Base-by-base conservation (phyloP, 2,329 filamentous ascomycete species). In the Cryphonectria japonica region DNA sequence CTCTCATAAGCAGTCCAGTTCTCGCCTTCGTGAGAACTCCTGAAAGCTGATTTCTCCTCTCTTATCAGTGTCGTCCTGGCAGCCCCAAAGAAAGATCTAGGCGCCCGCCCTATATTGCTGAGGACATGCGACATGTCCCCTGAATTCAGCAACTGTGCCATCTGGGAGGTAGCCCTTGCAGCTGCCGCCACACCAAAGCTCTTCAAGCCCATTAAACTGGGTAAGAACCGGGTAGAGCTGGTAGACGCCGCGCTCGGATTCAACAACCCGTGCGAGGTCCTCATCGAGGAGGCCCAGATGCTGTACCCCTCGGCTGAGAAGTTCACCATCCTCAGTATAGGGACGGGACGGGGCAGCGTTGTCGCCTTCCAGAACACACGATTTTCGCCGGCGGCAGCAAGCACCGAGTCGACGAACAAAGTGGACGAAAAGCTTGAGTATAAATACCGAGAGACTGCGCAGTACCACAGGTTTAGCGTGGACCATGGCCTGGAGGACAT, bases 231-330 rank as follows among this genome's bases (percentile, higher is more conserved):
- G 2, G 69, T 77, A 2, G 75, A 77, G 26, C 80, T 78, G 43
- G 73, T 80, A 34, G 78, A 80, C 61, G 77, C 76, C 2, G 78
- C 73, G 0, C 75, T 80, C 32, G 77, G 77, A 2, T 80, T 76
- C 46, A 80, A 80, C 68, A 80, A 80, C 61, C 78, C 79, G 29
- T 76, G 75, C 62, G 74, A 78, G 32, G 72, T 77, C 2, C 72
- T 80, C 14, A 75, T 80, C 13, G 67, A 74, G 1, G 78, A 79
- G 62, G 79, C 79, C 11, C 54, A 70, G 60, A 61, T 54, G 3
- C 71, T 75, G 61, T 79, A 77, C 59, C 77, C 77, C 3, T 34
- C 59, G 1, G 29, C 22, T 9, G 14, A 62, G 19, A 50, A 69
- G 52, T 37, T 73, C 41, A 75, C 67, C 13, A 50, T 78, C 29